Evolutionary conservation across 208 protist species (phyloP).

Genomic region (Endotrypanum monterogeii): DNA sequence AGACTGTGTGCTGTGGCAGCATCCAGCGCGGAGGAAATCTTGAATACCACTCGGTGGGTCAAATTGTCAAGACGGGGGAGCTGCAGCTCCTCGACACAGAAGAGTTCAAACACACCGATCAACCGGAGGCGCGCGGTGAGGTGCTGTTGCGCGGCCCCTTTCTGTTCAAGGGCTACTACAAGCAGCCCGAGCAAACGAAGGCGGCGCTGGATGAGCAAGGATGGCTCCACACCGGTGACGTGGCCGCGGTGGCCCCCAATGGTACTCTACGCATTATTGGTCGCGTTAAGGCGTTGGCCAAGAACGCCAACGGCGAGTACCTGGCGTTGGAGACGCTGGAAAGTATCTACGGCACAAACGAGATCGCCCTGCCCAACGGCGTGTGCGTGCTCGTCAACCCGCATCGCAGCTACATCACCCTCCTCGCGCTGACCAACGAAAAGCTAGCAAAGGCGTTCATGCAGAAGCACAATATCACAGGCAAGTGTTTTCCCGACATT

Average conservation of each 20-base stretch:
- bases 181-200: constrained; percentile 81
- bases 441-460: constrained; percentile 54
- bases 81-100: constrained; percentile 92
- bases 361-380: constrained; percentile 54
- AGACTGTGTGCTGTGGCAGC: constrained; percentile 66
- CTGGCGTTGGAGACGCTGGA: constrained; percentile 87
- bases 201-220: constrained; percentile 77
- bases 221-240: constrained; percentile 91
- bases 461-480: constrained; percentile 52
- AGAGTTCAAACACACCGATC: constrained; percentile 75
- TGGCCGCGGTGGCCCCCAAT: constrained; percentile 58
- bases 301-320: constrained; percentile 93
- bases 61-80: constrained; percentile 71
- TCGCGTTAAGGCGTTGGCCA: constrained; percentile 91
- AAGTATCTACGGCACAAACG: constrained; percentile 65
- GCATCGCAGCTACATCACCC: constrained; percentile 66
- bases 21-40: constrained; percentile 73
- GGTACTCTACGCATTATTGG: constrained; percentile 81
- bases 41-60: constrained; percentile 69
- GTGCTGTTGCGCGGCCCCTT: constrained; percentile 74
- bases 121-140: constrained; percentile 74
- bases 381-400: constrained; percentile 82
- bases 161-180: constrained; percentile 90
- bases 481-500: constrained; percentile 44
- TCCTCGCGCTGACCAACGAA: constrained; percentile 59